Evolutionary conservation across 2,329 filamentous ascomycete genomes (phyloP), one percentile per base, ranked within the genome.

Genomic region (Aureobasidium musti): DNA sequence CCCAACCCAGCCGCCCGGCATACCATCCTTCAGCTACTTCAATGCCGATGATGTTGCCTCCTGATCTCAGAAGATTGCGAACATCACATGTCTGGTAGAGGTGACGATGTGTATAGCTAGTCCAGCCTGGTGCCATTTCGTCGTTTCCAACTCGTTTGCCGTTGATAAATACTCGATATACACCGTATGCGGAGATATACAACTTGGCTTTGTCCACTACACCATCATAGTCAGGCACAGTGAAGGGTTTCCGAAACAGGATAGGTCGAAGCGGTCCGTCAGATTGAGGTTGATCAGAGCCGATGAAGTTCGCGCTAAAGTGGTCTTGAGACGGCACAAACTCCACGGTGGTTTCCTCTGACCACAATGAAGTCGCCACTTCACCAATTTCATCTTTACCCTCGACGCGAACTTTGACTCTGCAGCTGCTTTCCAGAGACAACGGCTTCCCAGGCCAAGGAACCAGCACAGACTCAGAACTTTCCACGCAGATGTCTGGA

Each of bases 51-150:
- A 73, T 74, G 69, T 84, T 84, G 0, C 70, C 50, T 1, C 71
- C 72, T 11, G 67, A 33, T 3, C 63, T 67, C 1, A 86, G 66
- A 0, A 82, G 74, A 0, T 74, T 67, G 0, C 79, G 80, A 1
- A 86, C 80, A 67, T 87, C 82, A 65, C 82, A 84, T 0, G 80
- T 82, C 65, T 86, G 79, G 67, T 86, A 87, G 1, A 79, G 75
- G n/a, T 82, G 78, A 0, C 84, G 77, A 54, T 81, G 73, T 0
- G 79, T 74, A 68, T 86, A 87, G 2, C 79, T 79, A 50, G 81
- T 80, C 81, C 83, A 86, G 0, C 84, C 83, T 0, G 84, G 84
- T 23, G 83, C 80, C 41, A 85, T 69, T 7, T 71, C 67, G 2
- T 70, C 66, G 23, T 67, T 68, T 5, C 66, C 65, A 14, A 83